Base-by-base conservation (phyloP, 352 stramenopile species). In the Pythium vanterpoolii region DNA sequence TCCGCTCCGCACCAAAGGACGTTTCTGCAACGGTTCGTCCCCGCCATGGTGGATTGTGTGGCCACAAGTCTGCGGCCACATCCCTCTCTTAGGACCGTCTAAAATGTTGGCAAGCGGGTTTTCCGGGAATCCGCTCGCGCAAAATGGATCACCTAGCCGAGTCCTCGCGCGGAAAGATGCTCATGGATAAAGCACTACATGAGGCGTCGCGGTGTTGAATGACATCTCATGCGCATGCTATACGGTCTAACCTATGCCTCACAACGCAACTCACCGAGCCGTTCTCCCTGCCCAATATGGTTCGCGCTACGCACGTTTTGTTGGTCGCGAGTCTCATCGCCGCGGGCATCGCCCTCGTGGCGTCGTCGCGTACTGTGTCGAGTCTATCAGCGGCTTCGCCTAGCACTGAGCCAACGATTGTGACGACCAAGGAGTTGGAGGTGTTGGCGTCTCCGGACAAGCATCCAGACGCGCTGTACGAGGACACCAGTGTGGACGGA, bases 261-360 rank as follows among this genome's bases (percentile, higher is more conserved):
- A 38, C 33, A 38, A 38, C 33, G 39, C 27, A 51, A 27, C 16
- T 34, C 21, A 14, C 13, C n/a, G n/a, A n/a, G n/a, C n/a, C n/a
- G n/a, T n/a, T n/a, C n/a, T 33, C n/a, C 11, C 7, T 52, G 26
- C 23, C 36, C 30, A n/a, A n/a, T n/a, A 56, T 63, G 56, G 56
- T 56, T 26, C 36, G 44, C 34, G 19, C 27, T 16, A 26, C 42
- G 43, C 43, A 60, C 18, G 21, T 53, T 44, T 10, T 60, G 5
- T 28, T 52, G 21, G 28, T 50, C 34, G 56, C 46, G 4, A 49
- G 45, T 34, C 43, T 63, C 38, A 3, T 51, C 11, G 47, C 47
- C 26, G 46, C 46, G 31, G 27, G 46, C 16, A 40, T 21, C 10
- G 18, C 51, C 33, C 46, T 63, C 47, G 38, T 55, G 33, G 36